Base-by-base conservation (phyloP, 1,284 basidiomycete genomes). In the Papiliotrema terrestris region DNA sequence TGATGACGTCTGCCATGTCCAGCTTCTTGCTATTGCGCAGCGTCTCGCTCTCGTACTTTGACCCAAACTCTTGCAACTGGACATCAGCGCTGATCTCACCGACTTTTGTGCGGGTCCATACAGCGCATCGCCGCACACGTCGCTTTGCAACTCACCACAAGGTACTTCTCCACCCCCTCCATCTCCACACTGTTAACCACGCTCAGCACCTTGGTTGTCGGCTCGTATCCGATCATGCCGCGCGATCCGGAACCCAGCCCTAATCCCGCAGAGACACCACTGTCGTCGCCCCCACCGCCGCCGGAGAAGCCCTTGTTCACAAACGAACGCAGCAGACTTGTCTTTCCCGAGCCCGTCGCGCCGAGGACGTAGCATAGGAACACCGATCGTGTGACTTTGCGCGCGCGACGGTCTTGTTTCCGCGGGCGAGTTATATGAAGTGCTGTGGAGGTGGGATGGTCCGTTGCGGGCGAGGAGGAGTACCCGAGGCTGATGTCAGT, bases 181-280 rank as follows among this genome's bases (percentile, higher is more conserved):
- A 95, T 90, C 75, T 97, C 95, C 45, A 98, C 93, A 2, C 89
- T 86, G 73, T 95, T 95, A 36, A 98, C 96, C 3, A 96, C 94
- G 57, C 86, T 93, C 61, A 91, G 83, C 74, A 90, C 84, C 77
- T 89, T 90, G 66, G 84, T 90, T 48, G 94, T 96, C 2, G 91
- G 91, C 69, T 91, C 86, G 69, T 94, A 94, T 1, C 77, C 76
- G 29, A 32, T 11, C 29, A 32, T 32, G 29, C 29, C 29, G 11
- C 29, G 29, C 11, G 29, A 32, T 11, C 29, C 29, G 29, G 6
- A 5, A 11, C 29, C 29, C 39, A 41, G 15, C 1, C 62, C 62
- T 19, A 52, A 22, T 14, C 60, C 66, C 29, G 29, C 29, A 32
- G 29, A 32, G 6, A 32, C 29, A 6, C 29, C 29, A 11, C 29